Evolutionary conservation across 2,329 filamentous ascomycete genomes (phyloP).

Genomic region (Xylaria sp.): DNA sequence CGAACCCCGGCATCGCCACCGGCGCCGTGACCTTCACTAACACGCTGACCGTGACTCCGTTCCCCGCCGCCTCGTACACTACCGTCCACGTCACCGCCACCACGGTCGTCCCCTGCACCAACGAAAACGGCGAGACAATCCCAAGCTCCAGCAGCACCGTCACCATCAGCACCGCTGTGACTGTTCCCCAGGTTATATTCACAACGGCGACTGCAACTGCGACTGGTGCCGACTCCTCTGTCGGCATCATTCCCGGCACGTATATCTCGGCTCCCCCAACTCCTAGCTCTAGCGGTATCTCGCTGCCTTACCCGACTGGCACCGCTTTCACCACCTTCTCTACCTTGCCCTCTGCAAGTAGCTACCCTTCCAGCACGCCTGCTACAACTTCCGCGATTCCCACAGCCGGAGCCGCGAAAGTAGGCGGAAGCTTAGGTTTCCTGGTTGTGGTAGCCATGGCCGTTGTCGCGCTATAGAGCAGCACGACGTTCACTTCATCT

Average conservation of each 20-base stretch:
- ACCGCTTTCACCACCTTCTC: constrained; percentile 34
- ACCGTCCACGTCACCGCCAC: constrained; percentile 47
- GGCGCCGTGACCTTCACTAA: constrained; percentile 60
- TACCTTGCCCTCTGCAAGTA: constrained; percentile 35
- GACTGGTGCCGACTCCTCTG: constrained; percentile 32
- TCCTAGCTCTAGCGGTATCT: constrained; percentile 23
- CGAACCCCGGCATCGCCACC: constrained; percentile 83
- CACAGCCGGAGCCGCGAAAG: constrained; percentile 32
- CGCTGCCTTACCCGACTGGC: constrained; percentile 33
- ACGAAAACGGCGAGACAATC: constrained; percentile 42
- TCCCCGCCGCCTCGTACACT: constrained; percentile 40
- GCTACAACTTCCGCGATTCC: constrained; percentile 24
- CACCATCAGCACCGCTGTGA: constrained; percentile 42
- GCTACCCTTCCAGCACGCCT: constrained; percentile 22
- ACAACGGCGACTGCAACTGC: constrained; percentile 27
- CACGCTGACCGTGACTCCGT: constrained; percentile 50
- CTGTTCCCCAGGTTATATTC: constrained; percentile 39
- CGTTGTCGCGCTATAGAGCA: constrained; percentile 42
- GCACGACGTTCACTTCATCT: not conserved
- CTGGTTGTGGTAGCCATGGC: constrained; percentile 41
- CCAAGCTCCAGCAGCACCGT: constrained; percentile 47
- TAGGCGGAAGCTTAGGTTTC: constrained; percentile 42
- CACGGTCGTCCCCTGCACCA: constrained; percentile 46
- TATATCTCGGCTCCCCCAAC: constrained; percentile 32
- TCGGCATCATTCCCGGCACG: constrained; percentile 40